Evolutionary conservation across 208 protist genomes (phyloP).

Genomic region (Trypanosoma cruzi): DNA sequence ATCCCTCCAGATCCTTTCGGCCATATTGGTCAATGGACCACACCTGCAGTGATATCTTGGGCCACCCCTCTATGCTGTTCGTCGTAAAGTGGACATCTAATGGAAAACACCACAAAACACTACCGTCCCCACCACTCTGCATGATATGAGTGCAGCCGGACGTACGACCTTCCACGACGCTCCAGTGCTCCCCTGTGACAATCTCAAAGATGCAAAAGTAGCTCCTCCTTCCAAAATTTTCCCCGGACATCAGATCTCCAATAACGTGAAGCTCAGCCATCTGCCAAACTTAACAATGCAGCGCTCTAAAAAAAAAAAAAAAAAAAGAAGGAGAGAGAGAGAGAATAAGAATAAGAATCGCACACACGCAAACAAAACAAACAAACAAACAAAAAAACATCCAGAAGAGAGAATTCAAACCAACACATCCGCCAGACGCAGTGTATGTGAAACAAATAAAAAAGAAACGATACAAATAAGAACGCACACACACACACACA

Average conservation of each 20-base stretch:
- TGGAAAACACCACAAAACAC: slow-evolving; percentile 76
- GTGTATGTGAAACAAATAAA: neutral
- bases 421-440: neutral
- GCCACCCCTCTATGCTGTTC: slow-evolving; percentile 83
- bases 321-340: slow-evolving; percentile 16
- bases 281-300: neutral
- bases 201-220: slow-evolving; percentile 89
- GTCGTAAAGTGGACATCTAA: slow-evolving; percentile 87
- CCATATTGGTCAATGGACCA: slow-evolving; percentile 89
- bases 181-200: slow-evolving; percentile 76
- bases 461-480: no score
- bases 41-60: slow-evolving; percentile 88
- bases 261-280: slow-evolving; percentile 90
- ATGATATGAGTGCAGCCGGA: slow-evolving; percentile 87
- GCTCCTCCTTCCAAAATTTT: slow-evolving; percentile 59
- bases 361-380: slow-evolving; percentile 9
- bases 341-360: slow-evolving; percentile 7
- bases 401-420: neutral
- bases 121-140: slow-evolving; percentile 41
- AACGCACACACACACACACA: no score
- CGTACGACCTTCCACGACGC: slow-evolving; percentile 63
- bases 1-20: slow-evolving; percentile 85
- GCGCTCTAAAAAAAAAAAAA: neutral
- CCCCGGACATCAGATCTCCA: slow-evolving; percentile 69
- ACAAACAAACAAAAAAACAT: slow-evolving; percentile 15